Evolutionary conservation across 768 basidiomycete genomes (phyloP).

Genomic region (Boletellus sp.): DNA sequence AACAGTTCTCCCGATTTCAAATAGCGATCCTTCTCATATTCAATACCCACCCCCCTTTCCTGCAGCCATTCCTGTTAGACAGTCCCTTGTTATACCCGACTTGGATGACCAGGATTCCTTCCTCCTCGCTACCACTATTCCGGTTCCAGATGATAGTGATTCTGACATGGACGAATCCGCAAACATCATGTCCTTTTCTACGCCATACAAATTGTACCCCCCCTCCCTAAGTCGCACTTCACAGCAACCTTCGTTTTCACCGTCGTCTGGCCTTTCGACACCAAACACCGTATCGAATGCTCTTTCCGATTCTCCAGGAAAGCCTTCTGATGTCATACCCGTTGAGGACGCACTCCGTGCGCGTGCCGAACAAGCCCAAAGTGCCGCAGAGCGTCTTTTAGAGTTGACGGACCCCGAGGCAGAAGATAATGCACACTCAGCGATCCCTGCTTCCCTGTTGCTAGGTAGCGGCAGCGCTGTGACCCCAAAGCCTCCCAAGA

Average conservation of each 20-base stretch:
- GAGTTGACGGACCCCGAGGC: conserved; percentile 84
- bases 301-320: conserved; percentile 49
- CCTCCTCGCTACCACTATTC: conserved; percentile 66
- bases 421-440: conserved; percentile 47
- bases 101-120: conserved; percentile 55
- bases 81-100: conserved; percentile 43
- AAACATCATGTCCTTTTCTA: conserved; percentile 70
- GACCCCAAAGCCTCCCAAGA: conserved; percentile 38
- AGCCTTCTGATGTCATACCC: conserved; percentile 44
- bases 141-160: conserved; percentile 73
- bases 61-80: conserved; percentile 37
- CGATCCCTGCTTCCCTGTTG: conserved; percentile 53
- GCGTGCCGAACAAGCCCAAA: conserved; percentile 89
- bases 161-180: conserved; percentile 56
- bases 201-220: conserved; percentile 54
- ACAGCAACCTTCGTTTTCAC: conserved; percentile 49
- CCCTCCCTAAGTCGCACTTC: conserved; percentile 38
- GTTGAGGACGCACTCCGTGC: conserved; percentile 85
- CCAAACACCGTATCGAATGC: conserved; percentile 54
- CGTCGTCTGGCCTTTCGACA: conserved; percentile 48
- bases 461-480: conserved; percentile 38
- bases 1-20: conserved; percentile 36
- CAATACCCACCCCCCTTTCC: conserved; percentile 10
- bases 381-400: conserved; percentile 81
- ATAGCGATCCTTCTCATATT: conserved; percentile 23